These are phyloP conservation scores for Exserohilum turcica DNA, from an alignment of 2,329 filamentous ascomycete species.

Conservation along the genomic window DNA sequence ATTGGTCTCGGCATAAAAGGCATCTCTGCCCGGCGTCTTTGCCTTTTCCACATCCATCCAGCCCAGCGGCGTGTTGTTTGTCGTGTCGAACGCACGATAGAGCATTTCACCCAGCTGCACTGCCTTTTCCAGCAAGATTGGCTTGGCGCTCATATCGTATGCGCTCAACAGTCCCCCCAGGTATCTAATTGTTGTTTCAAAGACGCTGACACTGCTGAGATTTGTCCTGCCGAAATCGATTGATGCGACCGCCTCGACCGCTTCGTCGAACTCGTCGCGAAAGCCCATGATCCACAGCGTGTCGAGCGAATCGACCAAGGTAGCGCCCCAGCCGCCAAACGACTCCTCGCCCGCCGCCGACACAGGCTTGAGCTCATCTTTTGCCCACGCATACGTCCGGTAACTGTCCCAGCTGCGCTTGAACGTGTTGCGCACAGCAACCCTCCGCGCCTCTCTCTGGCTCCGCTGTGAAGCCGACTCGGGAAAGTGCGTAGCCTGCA, in stretches of 20 bases:
- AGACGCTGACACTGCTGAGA: constrained; percentile 54
- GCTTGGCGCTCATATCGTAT: constrained; percentile 45
- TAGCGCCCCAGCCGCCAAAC: constrained; percentile 57
- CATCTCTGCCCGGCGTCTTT: constrained; percentile 26
- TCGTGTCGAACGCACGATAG: constrained; percentile 55
- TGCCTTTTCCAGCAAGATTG: constrained; percentile 45
- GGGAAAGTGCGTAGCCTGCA: constrained; percentile 49
- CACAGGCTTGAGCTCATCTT: constrained; percentile 54
- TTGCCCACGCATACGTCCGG: constrained; percentile 51
- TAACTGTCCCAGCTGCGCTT: constrained; percentile 53
- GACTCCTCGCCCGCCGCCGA: constrained; percentile 46
- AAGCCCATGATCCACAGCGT: constrained; percentile 57
- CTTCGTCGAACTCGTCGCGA: constrained; percentile 55
- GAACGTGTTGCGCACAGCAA: constrained; percentile 51
- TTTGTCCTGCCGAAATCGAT: constrained; percentile 53
- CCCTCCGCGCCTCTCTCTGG: constrained; percentile 39
- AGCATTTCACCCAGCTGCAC: constrained; percentile 51
- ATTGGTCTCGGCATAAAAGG: constrained; percentile 45
- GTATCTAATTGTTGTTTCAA: constrained; percentile 56
- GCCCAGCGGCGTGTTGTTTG: constrained; percentile 52
- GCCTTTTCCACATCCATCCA: constrained; percentile 49
- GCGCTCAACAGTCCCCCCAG: constrained; percentile 46
- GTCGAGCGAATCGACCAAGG: constrained; percentile 54
- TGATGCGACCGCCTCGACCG: constrained; percentile 50
- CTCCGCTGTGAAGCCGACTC: constrained; percentile 39